phyloP scores from a whole-genome alignment of 2,329 filamentous ascomycete genomes.

The Cordyceps farinosa region DNA sequence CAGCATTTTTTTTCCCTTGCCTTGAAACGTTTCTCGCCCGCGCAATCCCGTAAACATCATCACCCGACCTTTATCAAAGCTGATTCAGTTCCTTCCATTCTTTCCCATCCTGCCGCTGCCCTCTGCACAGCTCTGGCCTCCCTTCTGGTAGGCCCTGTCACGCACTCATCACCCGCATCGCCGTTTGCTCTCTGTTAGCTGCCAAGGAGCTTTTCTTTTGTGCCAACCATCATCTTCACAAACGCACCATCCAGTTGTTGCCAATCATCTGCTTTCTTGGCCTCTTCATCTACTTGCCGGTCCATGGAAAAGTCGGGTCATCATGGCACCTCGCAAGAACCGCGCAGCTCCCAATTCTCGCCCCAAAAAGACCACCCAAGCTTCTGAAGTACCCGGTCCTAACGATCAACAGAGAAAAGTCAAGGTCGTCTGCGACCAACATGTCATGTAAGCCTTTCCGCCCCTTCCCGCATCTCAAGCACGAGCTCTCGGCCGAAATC shows the following conservation, averaged over 20 bases:
- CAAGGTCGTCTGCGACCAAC: constrained; percentile 90
- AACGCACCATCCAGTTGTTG: neutral
- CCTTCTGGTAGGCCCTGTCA: neutral
- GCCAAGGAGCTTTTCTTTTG: neutral
- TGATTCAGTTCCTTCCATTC: neutral
- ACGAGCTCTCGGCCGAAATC: neutral
- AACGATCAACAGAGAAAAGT: constrained; percentile 68
- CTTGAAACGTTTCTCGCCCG: neutral
- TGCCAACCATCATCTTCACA: neutral
- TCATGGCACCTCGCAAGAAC: constrained; percentile 15
- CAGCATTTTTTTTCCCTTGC: neutral
- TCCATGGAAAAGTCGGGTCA: neutral
- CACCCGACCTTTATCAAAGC: neutral
- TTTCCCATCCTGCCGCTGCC: neutral
- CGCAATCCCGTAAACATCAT: neutral
- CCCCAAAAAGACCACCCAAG: neutral
- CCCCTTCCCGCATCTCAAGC: constrained; percentile 14
- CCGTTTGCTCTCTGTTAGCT: constrained; percentile 15
- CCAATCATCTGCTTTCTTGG: neutral
- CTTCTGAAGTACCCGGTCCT: constrained; percentile 22
- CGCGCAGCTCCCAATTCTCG: constrained; percentile 7
- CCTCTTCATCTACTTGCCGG: neutral
- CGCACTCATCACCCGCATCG: neutral
- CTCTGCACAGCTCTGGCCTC: neutral
- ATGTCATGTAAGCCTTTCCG: constrained; percentile 65